Base-by-base conservation (phyloP, 352 stramenopile species). In the Pythium dissimile region DNA sequence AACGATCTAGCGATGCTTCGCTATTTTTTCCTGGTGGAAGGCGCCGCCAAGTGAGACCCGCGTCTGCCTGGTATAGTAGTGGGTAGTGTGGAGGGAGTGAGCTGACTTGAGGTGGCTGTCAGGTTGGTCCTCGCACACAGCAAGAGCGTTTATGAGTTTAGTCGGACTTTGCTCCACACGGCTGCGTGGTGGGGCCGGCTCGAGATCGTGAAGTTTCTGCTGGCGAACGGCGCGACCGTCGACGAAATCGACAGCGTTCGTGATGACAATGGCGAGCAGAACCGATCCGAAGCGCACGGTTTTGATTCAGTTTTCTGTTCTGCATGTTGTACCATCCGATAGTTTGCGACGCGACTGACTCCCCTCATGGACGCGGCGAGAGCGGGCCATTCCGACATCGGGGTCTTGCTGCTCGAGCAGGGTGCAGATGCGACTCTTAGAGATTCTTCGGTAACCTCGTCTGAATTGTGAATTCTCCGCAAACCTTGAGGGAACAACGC, bases 1-100 rank as follows among this genome's bases (percentile, higher is more conserved):
- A 76, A 80, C 24, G 67, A 86, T 18, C 30, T 89, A 23, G 54
- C 62, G 0, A 79, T 90, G 51, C 50, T 92, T 26, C 59, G 66
- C 35, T 72, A 77, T 39, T 90, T 83, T 26, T 81, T 92, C 37
- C 45, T 84, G 5, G 76, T 89, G 3, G 78, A 92, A 64, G 77
- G 75, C 2, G 60, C 73, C 12, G 37, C 61, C 12, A 77, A 59
- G 42, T 74, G 26, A 52, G 50, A 54, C 2, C 24, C 15, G 16
- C 11, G 6, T 4, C n/a, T 15, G 18, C 13, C 32, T 23, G n/a
- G 26, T 42, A 13, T 10, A 12, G 15, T 23, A 16, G 26, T 43
- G 15, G n/a, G n/a, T n/a, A n/a, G n/a, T n/a, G n/a, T n/a, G n/a
- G n/a, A n/a, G 26, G 11, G 12, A 54, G 2, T 55, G 30, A 20